Conservation (phyloP, 1,139 yeast species). For the Wickerhamiella pararugosa region DNA sequence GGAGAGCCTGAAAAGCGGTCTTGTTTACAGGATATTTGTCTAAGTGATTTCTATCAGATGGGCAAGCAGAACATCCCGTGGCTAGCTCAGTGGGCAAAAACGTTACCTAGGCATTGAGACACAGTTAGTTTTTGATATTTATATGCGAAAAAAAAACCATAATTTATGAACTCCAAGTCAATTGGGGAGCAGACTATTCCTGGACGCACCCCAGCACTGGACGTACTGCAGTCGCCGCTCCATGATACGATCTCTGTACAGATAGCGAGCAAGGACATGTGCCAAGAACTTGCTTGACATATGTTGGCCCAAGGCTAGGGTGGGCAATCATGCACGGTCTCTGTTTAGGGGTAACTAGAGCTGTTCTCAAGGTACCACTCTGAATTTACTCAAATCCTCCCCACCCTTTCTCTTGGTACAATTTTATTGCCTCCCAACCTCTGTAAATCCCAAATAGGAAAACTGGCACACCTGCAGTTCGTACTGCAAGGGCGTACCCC, state of each 20-base stretch:
- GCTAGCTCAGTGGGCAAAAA: slow-evolving; percentile 12
- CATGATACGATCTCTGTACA: neutral
- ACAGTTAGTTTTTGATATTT: neutral
- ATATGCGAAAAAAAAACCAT: no score
- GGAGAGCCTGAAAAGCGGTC: slow-evolving; percentile 45
- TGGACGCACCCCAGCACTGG: no score
- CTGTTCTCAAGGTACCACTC: no score
- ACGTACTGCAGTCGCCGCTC: no score
- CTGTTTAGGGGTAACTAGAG: no score
- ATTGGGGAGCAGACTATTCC: no score
- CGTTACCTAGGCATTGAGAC: slow-evolving; percentile 11
- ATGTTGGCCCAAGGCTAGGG: no score
- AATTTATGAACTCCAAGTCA: no score
- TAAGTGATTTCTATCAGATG: slow-evolving; percentile 29
- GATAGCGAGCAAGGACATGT: neutral
- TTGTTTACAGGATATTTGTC: slow-evolving; percentile 44
- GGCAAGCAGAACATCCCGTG: slow-evolving; percentile 10
- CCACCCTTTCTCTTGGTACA: slow-evolving; percentile 26
- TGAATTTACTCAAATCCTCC: slow-evolving; percentile 1
- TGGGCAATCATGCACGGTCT: no score
- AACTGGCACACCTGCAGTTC: slow-evolving; percentile 37
- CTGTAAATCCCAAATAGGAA: slow-evolving; percentile 42
- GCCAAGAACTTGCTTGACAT: no score
- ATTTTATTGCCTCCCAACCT: slow-evolving; percentile 39
- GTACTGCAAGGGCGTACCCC: slow-evolving; percentile 44